Percentiles rank a stretch among this genome's conserved stretches.
These are phyloP conservation scores for Hyaloscypha hepaticicola DNA, from an alignment of 495 filamentous ascomycete species.

Conservation along the genomic window DNA sequence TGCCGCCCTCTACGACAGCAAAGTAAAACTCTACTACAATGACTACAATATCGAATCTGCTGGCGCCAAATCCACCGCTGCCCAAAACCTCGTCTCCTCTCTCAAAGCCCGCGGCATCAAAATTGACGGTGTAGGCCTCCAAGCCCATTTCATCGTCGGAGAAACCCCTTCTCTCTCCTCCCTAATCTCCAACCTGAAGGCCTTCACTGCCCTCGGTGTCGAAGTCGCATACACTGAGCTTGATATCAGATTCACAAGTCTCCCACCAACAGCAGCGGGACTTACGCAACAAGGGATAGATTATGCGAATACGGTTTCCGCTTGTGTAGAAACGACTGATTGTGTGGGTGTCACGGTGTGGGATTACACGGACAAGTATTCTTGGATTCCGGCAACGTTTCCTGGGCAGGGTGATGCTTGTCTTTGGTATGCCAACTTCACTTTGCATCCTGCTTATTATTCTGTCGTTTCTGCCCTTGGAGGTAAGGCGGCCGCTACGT, in stretches of 20 bases:
- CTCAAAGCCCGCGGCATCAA: slow-evolving; percentile 51
- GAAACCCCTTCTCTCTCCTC: slow-evolving; percentile 46
- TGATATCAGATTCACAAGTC: slow-evolving; percentile 54
- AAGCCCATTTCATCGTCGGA: slow-evolving; percentile 61
- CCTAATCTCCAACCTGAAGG: slow-evolving; percentile 48
- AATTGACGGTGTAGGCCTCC: slow-evolving; percentile 66
- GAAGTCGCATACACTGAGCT: slow-evolving; percentile 64
- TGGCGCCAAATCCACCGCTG: slow-evolving; percentile 46
- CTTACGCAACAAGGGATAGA: slow-evolving; percentile 56
- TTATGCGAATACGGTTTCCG: slow-evolving; percentile 52
- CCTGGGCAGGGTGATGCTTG: slow-evolving; percentile 50
- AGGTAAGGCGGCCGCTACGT: slow-evolving; percentile 29
- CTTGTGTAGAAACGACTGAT: slow-evolving; percentile 53
- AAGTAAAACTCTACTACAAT: slow-evolving; percentile 66
- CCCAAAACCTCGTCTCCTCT: slow-evolving; percentile 48
- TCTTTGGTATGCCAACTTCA: slow-evolving; percentile 54
- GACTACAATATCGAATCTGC: slow-evolving; percentile 65
- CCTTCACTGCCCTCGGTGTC: slow-evolving; percentile 50
- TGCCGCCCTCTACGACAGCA: slow-evolving; percentile 52
- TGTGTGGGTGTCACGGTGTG: slow-evolving; percentile 72
- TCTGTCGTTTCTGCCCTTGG: slow-evolving; percentile 37
- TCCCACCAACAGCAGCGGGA: slow-evolving; percentile 42
- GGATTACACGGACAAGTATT: slow-evolving; percentile 56
- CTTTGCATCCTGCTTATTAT: slow-evolving; percentile 57
- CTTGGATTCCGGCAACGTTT: slow-evolving; percentile 60